Evolutionary conservation across 805 yeast species (phyloP).

Genomic region (Hagleromyces aurorensis): DNA sequence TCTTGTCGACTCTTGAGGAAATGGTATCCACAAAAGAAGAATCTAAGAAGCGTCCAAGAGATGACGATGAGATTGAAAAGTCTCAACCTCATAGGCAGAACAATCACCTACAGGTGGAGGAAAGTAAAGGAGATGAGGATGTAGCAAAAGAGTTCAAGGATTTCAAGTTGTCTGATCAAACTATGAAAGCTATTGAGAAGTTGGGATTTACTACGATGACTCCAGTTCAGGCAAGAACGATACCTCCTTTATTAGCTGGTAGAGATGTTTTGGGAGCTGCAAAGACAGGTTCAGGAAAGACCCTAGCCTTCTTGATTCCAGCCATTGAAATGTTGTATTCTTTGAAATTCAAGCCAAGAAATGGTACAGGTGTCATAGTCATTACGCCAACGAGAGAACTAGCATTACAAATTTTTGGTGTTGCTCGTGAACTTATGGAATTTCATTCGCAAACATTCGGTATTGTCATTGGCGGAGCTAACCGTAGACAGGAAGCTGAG

Average conservation of each 20-base stretch:
- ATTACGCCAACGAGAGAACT: conserved; percentile 97
- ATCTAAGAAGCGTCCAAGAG: conserved; percentile 15
- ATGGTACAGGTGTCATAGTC: conserved; percentile 94
- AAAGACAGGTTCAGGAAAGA: conserved; percentile 97
- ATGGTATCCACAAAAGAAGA: no score
- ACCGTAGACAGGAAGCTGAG: conserved; percentile 95
- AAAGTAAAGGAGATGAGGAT: conserved; percentile 6
- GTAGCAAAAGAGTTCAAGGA: conserved; percentile 34
- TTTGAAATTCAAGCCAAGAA: conserved; percentile 91
- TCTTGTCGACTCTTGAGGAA: no score
- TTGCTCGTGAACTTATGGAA: conserved; percentile 89
- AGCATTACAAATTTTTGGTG: conserved; percentile 96
- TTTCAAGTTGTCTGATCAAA: conserved; percentile 69
- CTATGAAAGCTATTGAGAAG: conserved; percentile 67
- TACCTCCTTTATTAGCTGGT: conserved; percentile 94
- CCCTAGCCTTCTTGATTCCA: conserved; percentile 90
- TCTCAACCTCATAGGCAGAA: no score
- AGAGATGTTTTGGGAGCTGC: conserved; percentile 99
- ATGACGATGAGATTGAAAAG: conserved; percentile 5
- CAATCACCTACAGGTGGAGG: conserved; percentile 3
- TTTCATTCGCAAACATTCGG: conserved; percentile 91
- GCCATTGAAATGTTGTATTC: conserved; percentile 90
- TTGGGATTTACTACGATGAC: conserved; percentile 95
- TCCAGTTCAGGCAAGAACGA: conserved; percentile 88
- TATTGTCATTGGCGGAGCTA: conserved; percentile 97